Conservation (phyloP, 2,329 filamentous ascomycete species). For the Ophiostoma ulmi region DNA sequence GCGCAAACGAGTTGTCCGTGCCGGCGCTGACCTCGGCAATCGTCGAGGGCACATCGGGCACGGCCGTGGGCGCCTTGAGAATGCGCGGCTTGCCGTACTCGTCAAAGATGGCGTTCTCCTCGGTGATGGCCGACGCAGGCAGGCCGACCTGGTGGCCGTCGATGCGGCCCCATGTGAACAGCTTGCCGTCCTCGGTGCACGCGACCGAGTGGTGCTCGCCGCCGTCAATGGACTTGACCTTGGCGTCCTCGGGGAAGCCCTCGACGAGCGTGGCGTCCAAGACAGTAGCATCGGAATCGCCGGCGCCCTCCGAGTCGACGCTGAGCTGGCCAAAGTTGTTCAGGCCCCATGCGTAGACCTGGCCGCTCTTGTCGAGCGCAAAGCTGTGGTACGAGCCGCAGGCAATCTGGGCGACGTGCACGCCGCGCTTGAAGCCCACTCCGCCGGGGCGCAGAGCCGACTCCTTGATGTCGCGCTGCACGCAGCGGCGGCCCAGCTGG, state of each 20-base stretch:
- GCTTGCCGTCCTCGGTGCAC: constrained; percentile 51
- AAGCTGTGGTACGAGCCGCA: constrained; percentile 77
- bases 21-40: constrained; percentile 57
- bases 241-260: constrained; percentile 52
- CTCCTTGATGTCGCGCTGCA: constrained; percentile 48
- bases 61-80: constrained; percentile 57
- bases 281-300: constrained; percentile 65
- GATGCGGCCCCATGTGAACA: constrained; percentile 57
- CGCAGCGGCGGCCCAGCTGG: constrained; percentile 55
- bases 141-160: constrained; percentile 51
- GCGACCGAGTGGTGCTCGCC: constrained; percentile 68
- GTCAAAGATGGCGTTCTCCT: constrained; percentile 59
- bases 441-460: constrained; percentile 36
- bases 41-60: constrained; percentile 52
- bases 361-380: constrained; percentile 64
- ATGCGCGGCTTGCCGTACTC: constrained; percentile 63
- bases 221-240: constrained; percentile 65
- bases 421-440: constrained; percentile 38
- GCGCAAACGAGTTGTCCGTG: constrained; percentile 67
- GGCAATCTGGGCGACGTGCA: constrained; percentile 63
- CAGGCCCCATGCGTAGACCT: constrained; percentile 76
- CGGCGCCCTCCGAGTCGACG: constrained; percentile 51
- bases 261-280: constrained; percentile 65
- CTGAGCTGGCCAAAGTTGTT: constrained; percentile 85
- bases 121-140: constrained; percentile 50